These are phyloP conservation scores for Zygoascus meyerae DNA, from an alignment of 1,139 yeast species.

Conservation along the genomic window DNA sequence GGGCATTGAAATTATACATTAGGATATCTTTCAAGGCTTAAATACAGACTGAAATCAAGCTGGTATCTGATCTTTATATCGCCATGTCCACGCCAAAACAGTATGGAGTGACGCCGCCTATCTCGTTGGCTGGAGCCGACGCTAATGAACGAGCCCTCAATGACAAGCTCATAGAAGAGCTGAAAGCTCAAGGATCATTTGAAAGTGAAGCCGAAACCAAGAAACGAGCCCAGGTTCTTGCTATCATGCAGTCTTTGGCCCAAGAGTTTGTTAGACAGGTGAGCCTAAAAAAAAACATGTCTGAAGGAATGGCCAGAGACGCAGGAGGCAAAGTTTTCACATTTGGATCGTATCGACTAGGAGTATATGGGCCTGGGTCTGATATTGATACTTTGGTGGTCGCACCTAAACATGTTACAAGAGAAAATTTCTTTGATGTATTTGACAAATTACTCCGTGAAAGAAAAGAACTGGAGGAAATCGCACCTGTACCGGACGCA, in stretches of 20 bases:
- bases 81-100: constrained; percentile 18
- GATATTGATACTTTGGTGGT: constrained; percentile 96
- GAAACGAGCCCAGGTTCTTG: constrained; percentile 68
- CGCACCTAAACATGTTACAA: constrained; percentile 90
- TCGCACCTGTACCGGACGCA: constrained; percentile 92
- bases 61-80: background rate
- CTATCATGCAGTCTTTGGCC: constrained; percentile 61
- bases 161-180: constrained; percentile 68
- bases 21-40: too few relatives aligned
- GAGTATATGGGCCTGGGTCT: constrained; percentile 97
- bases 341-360: constrained; percentile 87
- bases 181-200: constrained; percentile 81
- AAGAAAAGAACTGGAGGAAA: constrained; percentile 80
- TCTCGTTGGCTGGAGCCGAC: constrained; percentile 77
- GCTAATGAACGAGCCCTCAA: constrained; percentile 70
- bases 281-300: constrained; percentile 77
- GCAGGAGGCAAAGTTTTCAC: constrained; percentile 97
- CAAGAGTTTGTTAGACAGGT: constrained; percentile 80
- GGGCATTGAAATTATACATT: too few relatives aligned
- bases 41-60: background rate
- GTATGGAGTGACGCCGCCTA: constrained; percentile 83
- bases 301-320: constrained; percentile 94
- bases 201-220: constrained; percentile 78
- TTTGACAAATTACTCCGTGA: constrained; percentile 61
- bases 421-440: constrained; percentile 81